phyloP scores from a whole-genome alignment of 2,329 filamentous ascomycete genomes.

The Trichoderma atrobrunneum region DNA sequence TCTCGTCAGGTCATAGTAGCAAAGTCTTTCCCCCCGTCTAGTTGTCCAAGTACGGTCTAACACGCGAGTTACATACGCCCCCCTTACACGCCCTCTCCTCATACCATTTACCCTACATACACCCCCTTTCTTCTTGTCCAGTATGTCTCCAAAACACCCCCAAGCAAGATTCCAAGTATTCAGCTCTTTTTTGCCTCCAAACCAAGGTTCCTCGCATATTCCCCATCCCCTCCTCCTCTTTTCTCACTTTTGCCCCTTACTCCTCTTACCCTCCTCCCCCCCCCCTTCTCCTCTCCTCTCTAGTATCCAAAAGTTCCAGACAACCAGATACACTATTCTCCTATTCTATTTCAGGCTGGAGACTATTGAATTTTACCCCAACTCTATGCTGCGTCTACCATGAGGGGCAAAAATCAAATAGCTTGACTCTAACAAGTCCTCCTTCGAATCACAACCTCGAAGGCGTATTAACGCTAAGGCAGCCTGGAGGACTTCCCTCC shows the following conservation, averaged over 20 bases:
- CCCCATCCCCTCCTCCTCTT: not conserved
- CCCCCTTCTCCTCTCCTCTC: not conserved
- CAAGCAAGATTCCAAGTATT: not conserved
- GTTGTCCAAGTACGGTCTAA: not conserved
- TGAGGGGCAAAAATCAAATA: not conserved
- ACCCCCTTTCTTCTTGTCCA: not conserved
- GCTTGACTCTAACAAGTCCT: not conserved
- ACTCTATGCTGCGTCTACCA: not conserved
- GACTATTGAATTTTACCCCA: not conserved
- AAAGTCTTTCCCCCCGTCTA: not conserved
- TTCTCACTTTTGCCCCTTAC: not conserved
- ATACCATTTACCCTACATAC: not conserved
- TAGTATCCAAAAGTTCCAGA: not conserved
- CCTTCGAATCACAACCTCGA: not conserved
- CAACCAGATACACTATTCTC: not conserved
- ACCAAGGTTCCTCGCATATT: slow-evolving; percentile 5
- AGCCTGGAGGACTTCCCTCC: not conserved
- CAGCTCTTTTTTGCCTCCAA: not conserved
- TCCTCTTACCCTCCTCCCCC: not conserved
- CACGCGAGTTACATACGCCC: not conserved
- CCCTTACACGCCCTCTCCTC: not conserved
- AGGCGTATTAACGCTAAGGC: not conserved
- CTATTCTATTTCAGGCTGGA: not conserved
- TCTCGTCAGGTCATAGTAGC: not conserved
- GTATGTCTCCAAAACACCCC: not conserved